These are phyloP conservation scores for Skeletonema costatum DNA, from an alignment of 108 stramenopile species.

Conservation along the genomic window DNA sequence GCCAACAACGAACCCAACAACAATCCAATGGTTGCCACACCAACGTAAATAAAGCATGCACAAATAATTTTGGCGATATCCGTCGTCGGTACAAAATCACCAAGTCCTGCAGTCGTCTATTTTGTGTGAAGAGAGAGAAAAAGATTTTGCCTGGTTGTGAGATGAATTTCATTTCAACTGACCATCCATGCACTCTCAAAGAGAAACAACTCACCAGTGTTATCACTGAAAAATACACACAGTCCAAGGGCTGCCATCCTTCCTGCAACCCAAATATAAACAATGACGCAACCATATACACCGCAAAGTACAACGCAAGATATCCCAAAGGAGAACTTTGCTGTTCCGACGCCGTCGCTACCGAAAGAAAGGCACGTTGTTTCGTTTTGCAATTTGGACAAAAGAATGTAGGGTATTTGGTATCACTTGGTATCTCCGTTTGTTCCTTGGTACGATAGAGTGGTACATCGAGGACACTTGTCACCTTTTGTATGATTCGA, in stretches of 20 bases:
- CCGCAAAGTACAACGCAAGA: slow-evolving; percentile 72
- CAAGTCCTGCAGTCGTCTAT: slow-evolving; percentile 78
- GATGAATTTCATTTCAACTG: no score
- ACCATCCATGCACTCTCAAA: no score
- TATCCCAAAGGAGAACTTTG: slow-evolving; percentile 74
- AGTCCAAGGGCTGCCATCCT: slow-evolving; percentile 86
- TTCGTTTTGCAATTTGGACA: slow-evolving; percentile 84
- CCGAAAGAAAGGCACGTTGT: slow-evolving; percentile 81
- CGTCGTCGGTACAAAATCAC: slow-evolving; percentile 83
- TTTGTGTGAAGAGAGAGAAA: no score
- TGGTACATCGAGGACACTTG: slow-evolving; percentile 57
- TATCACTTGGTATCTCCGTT: slow-evolving; percentile 28
- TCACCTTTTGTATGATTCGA: slow-evolving; percentile 56
- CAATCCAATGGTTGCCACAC: slow-evolving; percentile 88
- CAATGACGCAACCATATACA: slow-evolving; percentile 76
- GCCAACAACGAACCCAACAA: slow-evolving; percentile 89
- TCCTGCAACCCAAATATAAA: slow-evolving; percentile 89
- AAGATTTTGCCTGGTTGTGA: no score
- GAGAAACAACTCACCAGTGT: slow-evolving; percentile 27
- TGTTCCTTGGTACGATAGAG: slow-evolving; percentile 12
- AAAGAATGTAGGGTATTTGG: slow-evolving; percentile 64
- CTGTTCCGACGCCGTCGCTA: slow-evolving; percentile 65
- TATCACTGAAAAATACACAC: slow-evolving; percentile 89
- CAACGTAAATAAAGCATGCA: slow-evolving; percentile 89
- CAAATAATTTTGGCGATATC: slow-evolving; percentile 84